phyloP scores from a whole-genome alignment of 495 filamentous ascomycete species.

The Cairneyella variabilis region DNA sequence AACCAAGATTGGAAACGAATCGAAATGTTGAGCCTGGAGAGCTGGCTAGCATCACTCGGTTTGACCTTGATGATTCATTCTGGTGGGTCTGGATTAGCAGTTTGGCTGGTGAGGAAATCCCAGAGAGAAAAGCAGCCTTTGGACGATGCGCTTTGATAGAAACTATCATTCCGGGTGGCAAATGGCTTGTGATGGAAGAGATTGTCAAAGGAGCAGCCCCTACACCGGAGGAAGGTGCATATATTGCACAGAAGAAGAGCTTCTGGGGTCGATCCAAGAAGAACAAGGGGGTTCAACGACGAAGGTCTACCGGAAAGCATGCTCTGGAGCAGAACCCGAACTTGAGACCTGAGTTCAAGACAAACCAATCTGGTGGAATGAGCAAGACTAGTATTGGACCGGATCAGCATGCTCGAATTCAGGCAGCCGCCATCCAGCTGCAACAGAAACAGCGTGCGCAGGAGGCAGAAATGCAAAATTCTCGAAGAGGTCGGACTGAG shows the following conservation, averaged over 20 bases:
- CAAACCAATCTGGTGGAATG: slow-evolving; percentile 44
- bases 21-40: slow-evolving; percentile 80
- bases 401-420: slow-evolving; percentile 89
- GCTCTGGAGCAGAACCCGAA: slow-evolving; percentile 32
- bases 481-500: slow-evolving; percentile 47
- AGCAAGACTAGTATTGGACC: slow-evolving; percentile 89
- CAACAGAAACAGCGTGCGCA: slow-evolving; percentile 65
- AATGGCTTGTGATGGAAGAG: slow-evolving; percentile 94
- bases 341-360: slow-evolving; percentile 7
- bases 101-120: slow-evolving; percentile 83
- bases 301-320: slow-evolving; percentile 57
- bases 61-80: slow-evolving; percentile 92
- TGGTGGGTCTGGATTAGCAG: slow-evolving; percentile 99
- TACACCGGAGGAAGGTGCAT: slow-evolving; percentile 76
- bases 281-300: slow-evolving; percentile 56
- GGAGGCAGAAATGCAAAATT: slow-evolving; percentile 36
- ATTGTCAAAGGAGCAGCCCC: slow-evolving; percentile 91
- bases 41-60: slow-evolving; percentile 79
- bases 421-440: slow-evolving; percentile 79
- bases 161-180: slow-evolving; percentile 73
- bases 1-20: slow-evolving; percentile 59
- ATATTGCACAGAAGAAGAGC: slow-evolving; percentile 90
- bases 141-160: slow-evolving; percentile 91
- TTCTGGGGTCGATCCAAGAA: slow-evolving; percentile 83
- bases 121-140: slow-evolving; percentile 83